Conservation (phyloP, 257 asterid genomes). For the Solanum tarapatanum region DNA sequence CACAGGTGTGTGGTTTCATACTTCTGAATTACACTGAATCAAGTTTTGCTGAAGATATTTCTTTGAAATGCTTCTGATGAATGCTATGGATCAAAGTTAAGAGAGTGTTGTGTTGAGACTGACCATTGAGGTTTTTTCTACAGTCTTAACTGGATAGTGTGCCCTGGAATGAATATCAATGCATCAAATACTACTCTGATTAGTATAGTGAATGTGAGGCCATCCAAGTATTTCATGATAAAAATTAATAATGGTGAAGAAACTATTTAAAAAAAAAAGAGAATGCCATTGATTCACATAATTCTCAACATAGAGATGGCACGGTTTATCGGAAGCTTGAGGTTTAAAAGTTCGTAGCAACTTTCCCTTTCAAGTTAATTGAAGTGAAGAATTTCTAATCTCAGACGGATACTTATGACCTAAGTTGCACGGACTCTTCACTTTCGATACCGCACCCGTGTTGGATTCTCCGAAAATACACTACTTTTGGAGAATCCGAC, state of each 20-base stretch:
- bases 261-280: not conserved
- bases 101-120: not conserved
- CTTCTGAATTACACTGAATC: not conserved
- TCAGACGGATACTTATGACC: not conserved
- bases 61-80: not conserved
- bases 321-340: not conserved
- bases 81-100: not conserved
- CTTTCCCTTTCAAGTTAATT: not conserved
- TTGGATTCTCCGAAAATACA: not conserved
- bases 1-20: constrained; percentile 40
- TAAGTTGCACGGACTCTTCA: not conserved
- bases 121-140: not conserved
- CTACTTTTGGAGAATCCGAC: not conserved
- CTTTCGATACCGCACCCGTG: not conserved
- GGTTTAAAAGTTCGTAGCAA: not conserved
- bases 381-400: not conserved
- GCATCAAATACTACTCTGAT: not conserved
- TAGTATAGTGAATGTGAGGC: not conserved
- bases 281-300: not conserved
- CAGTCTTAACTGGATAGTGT: not conserved
- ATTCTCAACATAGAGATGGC: not conserved
- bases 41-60: not conserved
- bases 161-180: not conserved
- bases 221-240: not conserved
- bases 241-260: not conserved